Evolutionary conservation across 108 stramenopile species (phyloP), one percentile per base, ranked within the genome.

Genomic region (Cylindrotheca closterium): DNA sequence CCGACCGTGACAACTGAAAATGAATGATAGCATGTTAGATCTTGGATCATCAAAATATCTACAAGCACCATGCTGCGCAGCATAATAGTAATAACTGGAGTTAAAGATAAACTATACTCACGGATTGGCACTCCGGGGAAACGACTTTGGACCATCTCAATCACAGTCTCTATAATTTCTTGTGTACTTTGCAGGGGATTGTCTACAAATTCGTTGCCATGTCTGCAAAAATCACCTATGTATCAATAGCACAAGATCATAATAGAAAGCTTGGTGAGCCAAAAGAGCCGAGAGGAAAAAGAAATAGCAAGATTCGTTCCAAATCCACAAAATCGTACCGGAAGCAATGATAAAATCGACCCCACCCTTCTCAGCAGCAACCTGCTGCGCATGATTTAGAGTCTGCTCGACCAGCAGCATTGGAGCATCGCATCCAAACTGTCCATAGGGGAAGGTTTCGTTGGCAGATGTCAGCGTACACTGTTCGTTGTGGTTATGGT

Each of bases 191-290:
- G 31, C 7, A 49, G 30, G 18, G 67, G 71, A 48, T 63, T 27
- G 3, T 55, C 57, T 53, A 71, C 59, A 17, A 23, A 32, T 60
- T 65, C 80, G 21, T 29, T 75, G 1, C 50, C 59, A 50, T 80
- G 79, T 24, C 72, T 56, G 21, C 65, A 46, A 17, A 73, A 71
- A 61, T 89, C 88, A 12, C 88, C 88, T n/a, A n/a, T n/a, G n/a
- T n/a, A n/a, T n/a, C n/a, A n/a, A n/a, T n/a, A n/a, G n/a, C n/a
- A n/a, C n/a, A n/a, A n/a, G n/a, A n/a, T n/a, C n/a, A n/a, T n/a
- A n/a, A n/a, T n/a, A n/a, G n/a, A n/a, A n/a, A n/a, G n/a, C n/a
- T n/a, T n/a, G n/a, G n/a, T 25, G 74, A 83, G 0, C n/a, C n/a
- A n/a, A n/a, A n/a, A n/a, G n/a, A n/a, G n/a, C n/a, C n/a, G n/a